Conservation (phyloP, 495 filamentous ascomycete species). For the Trypethelium eluteriae region DNA sequence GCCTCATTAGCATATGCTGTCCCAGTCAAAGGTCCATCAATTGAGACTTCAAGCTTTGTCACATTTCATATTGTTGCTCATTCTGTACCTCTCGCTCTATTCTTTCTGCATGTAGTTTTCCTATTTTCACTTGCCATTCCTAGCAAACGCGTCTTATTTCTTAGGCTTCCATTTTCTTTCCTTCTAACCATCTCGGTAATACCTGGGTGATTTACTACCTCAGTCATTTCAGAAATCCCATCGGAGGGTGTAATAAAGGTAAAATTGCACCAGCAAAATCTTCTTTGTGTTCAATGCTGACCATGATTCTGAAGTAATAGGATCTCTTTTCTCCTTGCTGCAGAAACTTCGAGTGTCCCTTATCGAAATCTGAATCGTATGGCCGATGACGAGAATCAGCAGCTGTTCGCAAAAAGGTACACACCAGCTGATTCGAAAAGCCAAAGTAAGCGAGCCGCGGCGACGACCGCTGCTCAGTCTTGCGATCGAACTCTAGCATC, state of each 20-base stretch:
- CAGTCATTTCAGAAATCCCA: too few species aligned
- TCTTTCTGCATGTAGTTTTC: background rate
- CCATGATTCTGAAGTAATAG: background rate
- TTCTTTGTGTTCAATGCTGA: background rate
- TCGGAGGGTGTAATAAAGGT: background rate
- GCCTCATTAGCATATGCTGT: background rate
- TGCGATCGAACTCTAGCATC: background rate
- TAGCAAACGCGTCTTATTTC: background rate
- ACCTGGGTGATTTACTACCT: too few species aligned
- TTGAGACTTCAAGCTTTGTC: background rate
- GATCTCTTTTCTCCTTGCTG: background rate
- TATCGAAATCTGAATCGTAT: background rate
- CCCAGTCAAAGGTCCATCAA: background rate
- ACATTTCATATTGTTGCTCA: background rate
- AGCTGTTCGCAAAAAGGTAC: background rate
- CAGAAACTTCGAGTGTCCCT: background rate
- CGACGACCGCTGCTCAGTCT: background rate
- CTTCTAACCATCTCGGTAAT: too few species aligned
- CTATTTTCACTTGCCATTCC: background rate
- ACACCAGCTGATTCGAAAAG: constrained; percentile 4
- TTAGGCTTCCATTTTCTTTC: background rate
- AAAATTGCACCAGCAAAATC: background rate
- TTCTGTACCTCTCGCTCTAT: background rate
- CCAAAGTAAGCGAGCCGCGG: background rate
- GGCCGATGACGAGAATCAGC: background rate